These are phyloP conservation scores for Corchorus capsularis DNA, from an alignment of 345 rosid species.

Conservation along the genomic window DNA sequence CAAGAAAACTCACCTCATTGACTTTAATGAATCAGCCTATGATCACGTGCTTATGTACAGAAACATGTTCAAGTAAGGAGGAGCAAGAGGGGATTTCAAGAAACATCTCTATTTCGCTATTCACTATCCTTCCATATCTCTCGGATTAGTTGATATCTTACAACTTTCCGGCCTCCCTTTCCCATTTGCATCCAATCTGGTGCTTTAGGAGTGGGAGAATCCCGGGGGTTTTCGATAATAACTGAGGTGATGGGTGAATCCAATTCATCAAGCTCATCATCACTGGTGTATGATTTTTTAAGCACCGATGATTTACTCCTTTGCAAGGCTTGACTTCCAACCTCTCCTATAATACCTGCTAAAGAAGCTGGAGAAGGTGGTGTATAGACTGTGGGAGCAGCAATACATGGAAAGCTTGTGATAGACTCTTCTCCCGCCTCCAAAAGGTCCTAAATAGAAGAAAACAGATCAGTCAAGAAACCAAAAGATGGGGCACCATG, in stretches of 20 bases:
- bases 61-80: neutral
- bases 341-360: constrained; percentile 52
- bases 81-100: neutral
- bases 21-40: neutral
- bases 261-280: constrained; percentile 85
- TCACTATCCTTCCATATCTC: constrained; percentile 70
- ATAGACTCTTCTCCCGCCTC: constrained; percentile 50
- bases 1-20: neutral
- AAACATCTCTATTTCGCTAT: constrained; percentile 18
- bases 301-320: constrained; percentile 58
- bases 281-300: constrained; percentile 74
- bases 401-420: constrained; percentile 59
- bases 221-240: constrained; percentile 37
- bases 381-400: constrained; percentile 53
- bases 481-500: neutral
- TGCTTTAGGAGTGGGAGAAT: constrained; percentile 38
- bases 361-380: constrained; percentile 66
- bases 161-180: constrained; percentile 50
- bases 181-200: constrained; percentile 53
- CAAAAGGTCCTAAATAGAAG: constrained; percentile 40
- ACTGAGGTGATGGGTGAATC: constrained; percentile 70
- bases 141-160: constrained; percentile 71
- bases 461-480: constrained; percentile 10
- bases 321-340: constrained; percentile 43
- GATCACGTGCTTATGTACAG: neutral